These are phyloP conservation scores for Rhodotorula sp. DNA, from an alignment of 1,284 basidiomycete genomes.

Conservation along the genomic window DNA sequence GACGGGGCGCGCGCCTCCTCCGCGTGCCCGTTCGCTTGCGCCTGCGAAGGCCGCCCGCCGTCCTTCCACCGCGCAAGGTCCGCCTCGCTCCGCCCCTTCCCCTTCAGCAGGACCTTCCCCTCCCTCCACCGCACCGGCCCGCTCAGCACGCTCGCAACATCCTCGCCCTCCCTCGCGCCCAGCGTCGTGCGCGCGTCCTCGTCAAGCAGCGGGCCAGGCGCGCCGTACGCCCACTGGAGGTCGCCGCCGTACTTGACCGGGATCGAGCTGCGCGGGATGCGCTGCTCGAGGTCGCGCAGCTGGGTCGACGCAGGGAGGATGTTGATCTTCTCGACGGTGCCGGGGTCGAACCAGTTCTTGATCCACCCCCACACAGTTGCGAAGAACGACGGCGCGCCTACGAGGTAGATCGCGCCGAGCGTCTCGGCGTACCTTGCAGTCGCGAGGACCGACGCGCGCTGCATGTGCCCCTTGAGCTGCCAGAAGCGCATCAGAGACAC, in stretches of 20 bases:
- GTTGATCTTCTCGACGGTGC: constrained; percentile 41
- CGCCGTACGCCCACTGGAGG: constrained; percentile 40
- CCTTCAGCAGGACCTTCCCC: not conserved
- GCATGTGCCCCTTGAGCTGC: constrained; percentile 58
- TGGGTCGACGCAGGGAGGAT: constrained; percentile 39
- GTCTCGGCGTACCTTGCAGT: constrained; percentile 77
- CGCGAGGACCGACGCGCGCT: constrained; percentile 70
- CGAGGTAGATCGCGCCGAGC: constrained; percentile 56
- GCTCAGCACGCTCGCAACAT: not conserved
- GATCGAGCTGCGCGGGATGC: constrained; percentile 62
- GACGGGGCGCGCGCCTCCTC: not conserved
- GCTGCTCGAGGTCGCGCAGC: constrained; percentile 23
- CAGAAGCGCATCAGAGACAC: constrained; percentile 65
- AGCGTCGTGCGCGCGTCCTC: constrained; percentile 11
- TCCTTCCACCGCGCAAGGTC: not conserved
- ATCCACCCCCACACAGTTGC: constrained; percentile 61
- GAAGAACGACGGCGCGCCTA: constrained; percentile 75
- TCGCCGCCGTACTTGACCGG: constrained; percentile 64
- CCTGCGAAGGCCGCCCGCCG: not conserved
- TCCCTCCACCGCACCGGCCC: constrained; percentile 38
- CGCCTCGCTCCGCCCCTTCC: constrained; percentile 3
- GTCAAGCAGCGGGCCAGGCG: constrained; percentile 33
- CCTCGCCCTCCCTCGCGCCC: constrained; percentile 17
- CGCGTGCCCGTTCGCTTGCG: not conserved
- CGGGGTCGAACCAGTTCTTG: constrained; percentile 57